These are phyloP conservation scores for Asclepias syriaca DNA, from an alignment of 257 asterid species.

Conservation along the genomic window DNA sequence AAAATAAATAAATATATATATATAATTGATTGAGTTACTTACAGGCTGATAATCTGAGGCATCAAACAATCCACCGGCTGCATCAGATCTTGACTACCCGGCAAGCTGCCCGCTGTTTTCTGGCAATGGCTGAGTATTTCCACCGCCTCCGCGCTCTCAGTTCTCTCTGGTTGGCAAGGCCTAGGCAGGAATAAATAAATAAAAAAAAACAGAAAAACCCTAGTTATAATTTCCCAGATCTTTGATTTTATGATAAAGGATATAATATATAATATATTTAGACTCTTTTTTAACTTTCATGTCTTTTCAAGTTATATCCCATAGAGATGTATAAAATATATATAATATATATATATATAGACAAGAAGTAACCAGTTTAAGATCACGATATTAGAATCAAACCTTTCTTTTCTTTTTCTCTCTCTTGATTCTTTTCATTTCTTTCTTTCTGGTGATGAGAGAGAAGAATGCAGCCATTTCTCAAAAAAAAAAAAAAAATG, in stretches of 20 bases:
- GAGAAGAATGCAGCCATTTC: conserved; percentile 16
- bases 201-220: not conserved
- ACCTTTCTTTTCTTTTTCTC: not conserved
- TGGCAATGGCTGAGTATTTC: conserved; percentile 69
- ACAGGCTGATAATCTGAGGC: conserved; percentile 80
- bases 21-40: not conserved
- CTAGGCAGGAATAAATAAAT: conserved; percentile 41
- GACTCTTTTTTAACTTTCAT: not conserved
- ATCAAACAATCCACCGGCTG: conserved; percentile 59
- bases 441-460: conserved; percentile 5
- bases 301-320: conserved; percentile 3
- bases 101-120: conserved; percentile 66
- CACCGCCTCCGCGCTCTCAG: conserved; percentile 91
- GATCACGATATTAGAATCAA: conserved; percentile 12
- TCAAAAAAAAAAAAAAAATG: not conserved
- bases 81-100: conserved; percentile 61
- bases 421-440: not conserved
- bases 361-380: conserved; percentile 10
- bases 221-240: conserved; percentile 4
- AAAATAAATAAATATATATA: not conserved
- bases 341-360: conserved; percentile 16
- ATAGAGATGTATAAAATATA: conserved; percentile 34
- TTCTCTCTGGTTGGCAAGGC: conserved; percentile 70
- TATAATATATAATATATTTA: not conserved
- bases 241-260: not conserved